These are phyloP conservation scores for Leccinum fibrillosum DNA, from an alignment of 768 basidiomycete genomes.

Conservation along the genomic window DNA sequence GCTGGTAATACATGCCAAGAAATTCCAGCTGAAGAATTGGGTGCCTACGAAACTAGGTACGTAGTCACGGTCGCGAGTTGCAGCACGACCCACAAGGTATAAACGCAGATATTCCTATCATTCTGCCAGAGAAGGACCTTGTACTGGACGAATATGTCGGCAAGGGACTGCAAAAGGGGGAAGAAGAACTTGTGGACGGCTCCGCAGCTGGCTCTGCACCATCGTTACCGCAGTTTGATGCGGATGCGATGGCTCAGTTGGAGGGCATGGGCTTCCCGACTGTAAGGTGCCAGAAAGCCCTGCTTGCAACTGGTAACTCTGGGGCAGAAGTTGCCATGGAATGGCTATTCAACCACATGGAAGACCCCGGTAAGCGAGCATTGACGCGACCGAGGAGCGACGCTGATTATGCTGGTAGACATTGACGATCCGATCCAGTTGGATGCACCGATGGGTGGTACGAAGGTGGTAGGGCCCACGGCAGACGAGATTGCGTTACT, in stretches of 20 bases:
- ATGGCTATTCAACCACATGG: conserved; percentile 95
- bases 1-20: conserved; percentile 85
- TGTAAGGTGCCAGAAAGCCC: conserved; percentile 83
- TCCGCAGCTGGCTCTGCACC: conserved; percentile 35
- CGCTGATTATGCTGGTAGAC: conserved; percentile 44
- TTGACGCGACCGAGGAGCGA: not conserved
- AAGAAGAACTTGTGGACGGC: conserved; percentile 65
- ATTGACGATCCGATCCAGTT: conserved; percentile 76
- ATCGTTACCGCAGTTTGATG: conserved; percentile 65
- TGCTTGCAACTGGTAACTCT: conserved; percentile 80
- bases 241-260: conserved; percentile 68
- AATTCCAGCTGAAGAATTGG: conserved; percentile 96
- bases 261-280: conserved; percentile 90
- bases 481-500: conserved; percentile 71
- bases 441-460: conserved; percentile 1
- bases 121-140: conserved; percentile 62
- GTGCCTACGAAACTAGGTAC: conserved; percentile 90
- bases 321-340: conserved; percentile 86
- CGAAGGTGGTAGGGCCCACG: conserved; percentile 51
- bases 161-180: conserved; percentile 63
- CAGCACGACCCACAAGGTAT: not conserved
- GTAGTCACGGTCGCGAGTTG: conserved; percentile 15
- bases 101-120: conserved; percentile 75
- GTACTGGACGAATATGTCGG: conserved; percentile 64
- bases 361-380: conserved; percentile 69